Base-by-base conservation (phyloP, 805 yeast species). In the Isabelozyma rhagii region DNA sequence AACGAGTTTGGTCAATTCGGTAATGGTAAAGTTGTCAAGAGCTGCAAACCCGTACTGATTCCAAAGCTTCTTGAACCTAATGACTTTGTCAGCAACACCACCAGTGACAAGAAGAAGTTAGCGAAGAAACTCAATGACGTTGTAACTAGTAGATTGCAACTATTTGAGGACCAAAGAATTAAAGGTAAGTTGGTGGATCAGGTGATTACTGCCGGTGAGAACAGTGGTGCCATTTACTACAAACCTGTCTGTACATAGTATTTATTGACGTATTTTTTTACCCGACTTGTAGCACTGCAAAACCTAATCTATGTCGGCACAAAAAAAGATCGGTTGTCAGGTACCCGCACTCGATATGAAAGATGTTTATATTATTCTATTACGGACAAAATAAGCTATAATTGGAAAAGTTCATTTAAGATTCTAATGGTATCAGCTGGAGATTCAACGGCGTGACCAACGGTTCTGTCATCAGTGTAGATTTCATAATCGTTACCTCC, bases 401-500 rank as follows among this genome's bases (percentile, higher is more conserved):
- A 72, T 52, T 78, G 69, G 73, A 93, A 94, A 50, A 87, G 63
- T 72, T 94, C 97, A 68, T 84, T 87, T 71, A 94, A 82, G 75
- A 89, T 87, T 61, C 73, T 82, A 59, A 83, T 83, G 59, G 99
- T 94, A 74, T 94, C 99, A 43, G 74, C 87, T 60, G 99, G 99
- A 61, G 80, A 75, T 62, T 81, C 79, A 59, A 94, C 98, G 53
- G 97, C 83, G 68, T 94, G 98, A 62, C 99, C 99, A 56, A 89
- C 85, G 56, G 97, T 92, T 83, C 99, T 89, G 48, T 77, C 71
- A 71, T 94, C 99, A 62, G 69, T 78, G 80, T 87, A 94, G 72
- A 94, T 94, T 81, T 94, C 99, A 76, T 86, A 94, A 78, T 94
- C 99, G 76, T 94, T 94, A 77, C 99, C 99, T 68, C 99, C 99